A percentile compares a stretch with the other conserved stretches of the same genome.
phyloP scores from a whole-genome alignment of 192 early-diverging fungal genomes.

The Rhizoclosmatium globosum region DNA sequence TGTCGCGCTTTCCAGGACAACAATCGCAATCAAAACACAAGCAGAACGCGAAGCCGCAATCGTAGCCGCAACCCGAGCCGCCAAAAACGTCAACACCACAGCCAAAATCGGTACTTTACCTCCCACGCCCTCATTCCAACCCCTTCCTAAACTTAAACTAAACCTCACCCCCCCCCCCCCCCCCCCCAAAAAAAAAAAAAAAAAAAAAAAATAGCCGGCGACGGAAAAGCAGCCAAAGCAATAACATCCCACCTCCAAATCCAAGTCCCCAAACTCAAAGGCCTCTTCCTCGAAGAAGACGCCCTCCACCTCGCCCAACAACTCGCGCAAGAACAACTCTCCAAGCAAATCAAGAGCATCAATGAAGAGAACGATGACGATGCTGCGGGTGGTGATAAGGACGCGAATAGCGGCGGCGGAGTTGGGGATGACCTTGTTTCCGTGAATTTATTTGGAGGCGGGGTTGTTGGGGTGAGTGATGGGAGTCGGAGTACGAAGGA shows the following conservation, averaged over 20 bases:
- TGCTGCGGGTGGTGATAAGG: not conserved
- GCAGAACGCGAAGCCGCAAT: conserved; percentile 30
- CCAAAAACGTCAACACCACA: conserved; percentile 31
- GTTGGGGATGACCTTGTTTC: too few species aligned
- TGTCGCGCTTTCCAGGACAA: not conserved
- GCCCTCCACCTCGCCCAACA: conserved; percentile 9
- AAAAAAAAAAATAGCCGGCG: conserved; percentile 10
- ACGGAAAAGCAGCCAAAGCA: conserved; percentile 22
- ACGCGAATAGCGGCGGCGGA: not conserved
- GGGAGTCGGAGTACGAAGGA: not conserved
- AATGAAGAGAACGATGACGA: conserved; percentile 26
- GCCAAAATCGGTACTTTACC: conserved; percentile 21
- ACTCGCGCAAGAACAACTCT: conserved; percentile 19
- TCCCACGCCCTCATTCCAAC: not conserved
- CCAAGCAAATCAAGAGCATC: conserved; percentile 13
- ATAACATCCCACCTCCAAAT: not conserved
- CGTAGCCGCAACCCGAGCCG: conserved; percentile 18
- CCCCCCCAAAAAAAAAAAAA: conserved; percentile 9
- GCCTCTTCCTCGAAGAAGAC: conserved; percentile 27
- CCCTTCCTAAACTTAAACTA: not conserved
- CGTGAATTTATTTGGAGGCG: not conserved
- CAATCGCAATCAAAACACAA: conserved; percentile 12
- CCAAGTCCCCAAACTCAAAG: conserved; percentile 6
- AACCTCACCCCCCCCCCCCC: not conserved
- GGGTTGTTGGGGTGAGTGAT: not conserved